Conservation (phyloP, 768 basidiomycete genomes). For the Mycena galericulata region DNA sequence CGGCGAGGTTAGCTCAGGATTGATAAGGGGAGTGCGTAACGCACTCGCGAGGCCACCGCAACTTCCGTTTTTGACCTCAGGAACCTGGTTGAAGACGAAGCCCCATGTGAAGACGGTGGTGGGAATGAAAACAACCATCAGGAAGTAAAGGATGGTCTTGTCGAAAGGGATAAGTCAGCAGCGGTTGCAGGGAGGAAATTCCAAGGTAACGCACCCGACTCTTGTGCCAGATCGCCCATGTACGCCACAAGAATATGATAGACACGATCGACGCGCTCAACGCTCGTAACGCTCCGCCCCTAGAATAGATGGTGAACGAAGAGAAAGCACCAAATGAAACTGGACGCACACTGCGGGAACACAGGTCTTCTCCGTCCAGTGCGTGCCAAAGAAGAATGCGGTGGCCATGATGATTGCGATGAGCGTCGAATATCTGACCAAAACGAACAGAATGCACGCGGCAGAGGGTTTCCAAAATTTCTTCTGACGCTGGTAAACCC, state of each 20-base stretch:
- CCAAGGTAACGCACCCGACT: not conserved
- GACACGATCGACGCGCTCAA: conserved; percentile 6
- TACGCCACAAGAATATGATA: conserved; percentile 3
- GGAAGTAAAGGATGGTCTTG: not conserved
- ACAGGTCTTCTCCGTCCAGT: conserved; percentile 4
- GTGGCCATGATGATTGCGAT: conserved; percentile 6
- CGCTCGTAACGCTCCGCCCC: conserved; percentile 6
- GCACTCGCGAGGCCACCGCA: not conserved
- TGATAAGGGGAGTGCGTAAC: too few species aligned
- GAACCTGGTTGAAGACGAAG: conserved; percentile 3
- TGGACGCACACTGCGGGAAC: conserved; percentile 6
- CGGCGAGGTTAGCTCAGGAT: too few species aligned
- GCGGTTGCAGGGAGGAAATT: too few species aligned
- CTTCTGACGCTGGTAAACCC: conserved; percentile 6
- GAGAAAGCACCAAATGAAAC: not conserved
- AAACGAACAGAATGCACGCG: conserved; percentile 3
- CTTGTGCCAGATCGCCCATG: conserved; percentile 2
- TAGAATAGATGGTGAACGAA: not conserved
- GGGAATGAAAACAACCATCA: conserved; percentile 2
- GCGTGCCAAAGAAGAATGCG: conserved; percentile 8
- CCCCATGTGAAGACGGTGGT: conserved; percentile 6
- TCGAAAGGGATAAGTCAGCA: too few species aligned
- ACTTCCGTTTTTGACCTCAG: conserved; percentile 1
- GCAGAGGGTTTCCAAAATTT: conserved; percentile 8
- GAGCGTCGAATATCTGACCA: not conserved